Evolutionary conservation across 2,329 filamentous ascomycete genomes (phyloP).

Genomic region (Colletotrichum lupini): DNA sequence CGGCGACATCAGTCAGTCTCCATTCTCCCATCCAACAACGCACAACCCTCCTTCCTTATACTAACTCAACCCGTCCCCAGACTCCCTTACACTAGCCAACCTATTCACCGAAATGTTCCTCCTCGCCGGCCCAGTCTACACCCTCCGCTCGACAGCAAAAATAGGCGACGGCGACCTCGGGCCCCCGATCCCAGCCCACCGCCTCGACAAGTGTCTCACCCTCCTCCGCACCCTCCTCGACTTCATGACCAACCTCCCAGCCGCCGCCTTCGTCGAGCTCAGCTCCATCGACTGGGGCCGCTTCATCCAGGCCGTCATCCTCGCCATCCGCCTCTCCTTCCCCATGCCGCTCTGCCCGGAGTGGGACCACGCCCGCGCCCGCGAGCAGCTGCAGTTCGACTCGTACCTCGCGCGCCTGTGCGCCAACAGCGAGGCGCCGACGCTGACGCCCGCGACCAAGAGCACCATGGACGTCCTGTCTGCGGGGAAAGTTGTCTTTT

Average conservation of each 20-base stretch:
- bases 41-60: slow-evolving; percentile 35
- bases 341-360: slow-evolving; percentile 49
- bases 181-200: slow-evolving; percentile 32
- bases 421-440: slow-evolving; percentile 37
- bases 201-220: slow-evolving; percentile 39
- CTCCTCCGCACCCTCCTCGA: slow-evolving; percentile 47
- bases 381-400: slow-evolving; percentile 52
- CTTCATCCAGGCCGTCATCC: slow-evolving; percentile 53
- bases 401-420: slow-evolving; percentile 52
- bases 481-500: slow-evolving; percentile 58
- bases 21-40: slow-evolving; percentile 44
- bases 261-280: slow-evolving; percentile 49
- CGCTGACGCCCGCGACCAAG: slow-evolving; percentile 32
- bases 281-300: slow-evolving; percentile 55
- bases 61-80: neutral
- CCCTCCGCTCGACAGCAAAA: slow-evolving; percentile 14
- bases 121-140: slow-evolving; percentile 47
- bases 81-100: slow-evolving; percentile 18
- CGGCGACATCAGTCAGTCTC: slow-evolving; percentile 16
- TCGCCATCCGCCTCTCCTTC: slow-evolving; percentile 60
- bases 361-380: slow-evolving; percentile 50
- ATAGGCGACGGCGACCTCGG: slow-evolving; percentile 30
- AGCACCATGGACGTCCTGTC: slow-evolving; percentile 54
- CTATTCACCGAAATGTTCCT: slow-evolving; percentile 52
- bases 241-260: slow-evolving; percentile 43